Base-by-base conservation (phyloP, 2,329 filamentous ascomycete species). In the Monilinia aucupariae region DNA sequence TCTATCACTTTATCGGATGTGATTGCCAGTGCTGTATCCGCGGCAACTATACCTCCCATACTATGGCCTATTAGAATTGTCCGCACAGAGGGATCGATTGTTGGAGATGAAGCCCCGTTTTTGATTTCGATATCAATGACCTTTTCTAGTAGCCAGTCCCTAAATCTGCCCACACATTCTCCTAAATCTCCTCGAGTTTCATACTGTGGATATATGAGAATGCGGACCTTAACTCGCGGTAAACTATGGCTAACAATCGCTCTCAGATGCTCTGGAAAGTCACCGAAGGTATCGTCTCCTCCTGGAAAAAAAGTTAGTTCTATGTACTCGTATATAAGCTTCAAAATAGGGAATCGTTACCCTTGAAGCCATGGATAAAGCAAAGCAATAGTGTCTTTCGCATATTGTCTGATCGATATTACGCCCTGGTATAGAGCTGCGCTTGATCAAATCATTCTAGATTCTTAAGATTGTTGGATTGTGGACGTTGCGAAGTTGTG, bases 101-200 rank as follows among this genome's bases (percentile, higher is more conserved):
- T 96, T 0, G 92, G 92, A 6, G 89, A 92, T 1, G 90, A 84
- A 0, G 91, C 93, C 52, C 82, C 81, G 69, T 90, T 89, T 34
- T 83, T 86, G 63, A 97, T 92, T 77, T 99, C 93, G 71, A 97
- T 80, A 75, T 97, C 94, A 70, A 97, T 97, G 70, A 97, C 90
- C 71, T 90, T 90, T 73, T 97, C 88, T 68, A 92, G 86, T 20
- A 97, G 84, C 91, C 90, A 94, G 76, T 90, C 87, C 68, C 87
- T 85, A 76, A 94, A 92, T 34, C 84, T 81, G 65, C 80, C 79
- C 64, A 93, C 89, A 73, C 87, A 89, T 65, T 88, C 83, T 53
- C 81, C 78, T 54, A 94, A 76, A 72, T 93, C 88, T 20, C 90
- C 90, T 64, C 88, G 80, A n/a, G 90, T 94, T 76, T 93, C 90